Conservation (phyloP, 306 rosid genomes). For the Rubus parviflorus region DNA sequence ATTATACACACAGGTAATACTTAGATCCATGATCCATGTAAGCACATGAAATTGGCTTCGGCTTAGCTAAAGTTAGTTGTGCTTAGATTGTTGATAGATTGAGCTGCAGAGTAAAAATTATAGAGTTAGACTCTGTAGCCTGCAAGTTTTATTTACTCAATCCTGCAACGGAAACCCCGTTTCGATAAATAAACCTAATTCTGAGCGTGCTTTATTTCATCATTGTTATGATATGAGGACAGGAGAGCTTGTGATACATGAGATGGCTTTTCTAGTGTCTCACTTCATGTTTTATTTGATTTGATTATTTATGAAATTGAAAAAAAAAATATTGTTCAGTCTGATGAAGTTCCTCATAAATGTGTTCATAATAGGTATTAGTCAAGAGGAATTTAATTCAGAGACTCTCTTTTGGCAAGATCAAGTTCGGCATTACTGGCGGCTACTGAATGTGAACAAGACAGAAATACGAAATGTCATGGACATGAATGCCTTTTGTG, state of each 20-base stretch:
- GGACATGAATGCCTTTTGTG: constrained; percentile 85
- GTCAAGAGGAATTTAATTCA: constrained; percentile 53
- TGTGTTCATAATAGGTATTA: constrained; percentile 52
- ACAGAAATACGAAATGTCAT: constrained; percentile 82
- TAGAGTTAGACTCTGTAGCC: not conserved
- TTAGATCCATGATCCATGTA: no score
- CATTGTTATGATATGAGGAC: not conserved
- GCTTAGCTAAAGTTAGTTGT: not conserved
- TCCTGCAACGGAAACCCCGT: not conserved
- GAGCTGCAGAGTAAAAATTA: not conserved
- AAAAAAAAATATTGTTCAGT: constrained; percentile 12
- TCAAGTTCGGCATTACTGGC: constrained; percentile 72
- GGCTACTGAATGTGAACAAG: constrained; percentile 52
- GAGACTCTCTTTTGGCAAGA: constrained; percentile 73
- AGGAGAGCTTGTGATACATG: not conserved
- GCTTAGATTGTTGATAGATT: not conserved
- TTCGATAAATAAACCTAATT: not conserved
- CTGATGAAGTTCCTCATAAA: constrained; percentile 20
- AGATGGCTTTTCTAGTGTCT: not conserved
- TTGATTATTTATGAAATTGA: not conserved
- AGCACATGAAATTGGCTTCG: not conserved
- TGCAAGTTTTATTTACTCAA: not conserved
- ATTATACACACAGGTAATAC: not conserved
- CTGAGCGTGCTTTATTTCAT: not conserved
- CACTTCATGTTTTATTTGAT: not conserved